Percentiles rank a stretch among this genome's conserved stretches.
Evolutionary conservation across 2,329 filamentous ascomycete genomes (phyloP).

Genomic region (Colletotrichum destructivum): DNA sequence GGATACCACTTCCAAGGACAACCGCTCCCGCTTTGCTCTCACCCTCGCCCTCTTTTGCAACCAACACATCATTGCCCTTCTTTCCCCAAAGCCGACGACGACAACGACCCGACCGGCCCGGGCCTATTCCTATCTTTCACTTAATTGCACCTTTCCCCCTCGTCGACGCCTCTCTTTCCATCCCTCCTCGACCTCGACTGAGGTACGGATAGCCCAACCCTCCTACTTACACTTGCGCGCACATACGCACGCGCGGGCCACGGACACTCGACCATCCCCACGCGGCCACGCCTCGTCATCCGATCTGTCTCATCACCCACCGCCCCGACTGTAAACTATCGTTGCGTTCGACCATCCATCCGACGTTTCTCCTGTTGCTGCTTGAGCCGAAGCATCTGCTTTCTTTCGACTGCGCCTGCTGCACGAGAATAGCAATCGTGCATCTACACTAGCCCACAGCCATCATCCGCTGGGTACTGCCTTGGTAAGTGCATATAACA

Average conservation of each 20-base stretch:
- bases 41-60: neutral
- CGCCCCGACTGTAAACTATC: constrained; percentile 32
- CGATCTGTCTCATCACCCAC: constrained; percentile 22
- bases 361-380: constrained; percentile 32
- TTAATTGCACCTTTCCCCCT: constrained; percentile 30
- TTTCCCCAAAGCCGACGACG: neutral
- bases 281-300: constrained; percentile 34
- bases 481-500: constrained; percentile 34
- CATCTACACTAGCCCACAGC: constrained; percentile 6
- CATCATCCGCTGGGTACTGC: constrained; percentile 4
- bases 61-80: neutral
- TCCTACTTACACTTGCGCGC: constrained; percentile 4
- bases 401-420: constrained; percentile 17
- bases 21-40: neutral
- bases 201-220: neutral
- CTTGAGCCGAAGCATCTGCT: constrained; percentile 9
- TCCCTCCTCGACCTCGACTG: constrained; percentile 15
- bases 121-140: constrained; percentile 14
- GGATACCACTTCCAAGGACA: too few species aligned
- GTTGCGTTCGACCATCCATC: constrained; percentile 31
- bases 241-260: constrained; percentile 13
- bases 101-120: neutral
- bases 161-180: constrained; percentile 13
- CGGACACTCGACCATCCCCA: constrained; percentile 31
- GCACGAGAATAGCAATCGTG: constrained; percentile 30